A percentile compares a stretch with the other conserved stretches of the same genome.
These are phyloP conservation scores for Tricholoma sp. DNA, from an alignment of 768 basidiomycete genomes.

Conservation along the genomic window DNA sequence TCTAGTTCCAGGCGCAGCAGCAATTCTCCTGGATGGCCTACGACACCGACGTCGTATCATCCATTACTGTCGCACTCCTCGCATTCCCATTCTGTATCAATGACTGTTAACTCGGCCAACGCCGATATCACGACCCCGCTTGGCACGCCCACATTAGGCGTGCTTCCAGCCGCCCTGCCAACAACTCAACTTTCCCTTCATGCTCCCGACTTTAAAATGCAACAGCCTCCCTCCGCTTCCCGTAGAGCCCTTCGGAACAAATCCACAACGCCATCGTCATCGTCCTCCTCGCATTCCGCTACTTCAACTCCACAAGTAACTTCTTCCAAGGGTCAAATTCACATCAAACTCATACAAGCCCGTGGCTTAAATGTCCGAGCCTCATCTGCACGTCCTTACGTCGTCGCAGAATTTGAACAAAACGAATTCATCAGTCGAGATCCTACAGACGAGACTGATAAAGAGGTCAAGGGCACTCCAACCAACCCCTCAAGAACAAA, in stretches of 20 bases:
- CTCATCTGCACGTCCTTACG: conserved; percentile 71
- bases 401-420: conserved; percentile 97
- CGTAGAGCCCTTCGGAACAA: conserved; percentile 24
- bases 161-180: conserved; percentile 46
- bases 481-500: conserved; percentile 45
- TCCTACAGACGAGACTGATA: conserved; percentile 79
- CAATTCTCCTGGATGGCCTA: conserved; percentile 13
- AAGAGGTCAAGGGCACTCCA: conserved; percentile 82
- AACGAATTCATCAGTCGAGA: conserved; percentile 96
- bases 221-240: conserved; percentile 46
- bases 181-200: conserved; percentile 68
- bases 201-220: conserved; percentile 83
- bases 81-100: conserved; percentile 18
- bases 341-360: conserved; percentile 93
- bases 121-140: conserved; percentile 35
- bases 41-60: conserved; percentile 27
- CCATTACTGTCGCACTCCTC: conserved; percentile 30
- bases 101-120: conserved; percentile 36
- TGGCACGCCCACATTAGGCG: conserved; percentile 40
- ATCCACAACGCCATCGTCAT: conserved; percentile 24
- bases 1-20: conserved; percentile 6
- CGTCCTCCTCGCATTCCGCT: conserved; percentile 33
- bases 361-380: conserved; percentile 73
- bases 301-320: conserved; percentile 26
- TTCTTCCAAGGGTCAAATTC: conserved; percentile 67